Evolutionary conservation across 225 moss, liverwort and hornwort genomes (phyloP).

Genomic region (Physcomitrium patens): DNA sequence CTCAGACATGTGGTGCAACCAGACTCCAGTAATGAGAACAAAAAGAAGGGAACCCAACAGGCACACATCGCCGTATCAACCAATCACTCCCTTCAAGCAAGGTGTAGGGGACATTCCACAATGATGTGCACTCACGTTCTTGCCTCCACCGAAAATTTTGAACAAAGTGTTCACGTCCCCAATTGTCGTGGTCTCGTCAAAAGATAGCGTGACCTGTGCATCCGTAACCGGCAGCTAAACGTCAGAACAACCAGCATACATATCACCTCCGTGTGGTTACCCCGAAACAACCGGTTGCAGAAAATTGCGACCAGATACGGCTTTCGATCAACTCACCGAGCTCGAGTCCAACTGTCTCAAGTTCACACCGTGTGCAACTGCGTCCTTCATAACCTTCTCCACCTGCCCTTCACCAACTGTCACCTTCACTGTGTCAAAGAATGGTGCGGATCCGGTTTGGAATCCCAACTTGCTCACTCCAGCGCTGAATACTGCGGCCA

Average conservation of each 20-base stretch:
- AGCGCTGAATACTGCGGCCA: slow-evolving; percentile 83
- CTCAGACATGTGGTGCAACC: not conserved
- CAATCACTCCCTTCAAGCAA: slow-evolving; percentile 14
- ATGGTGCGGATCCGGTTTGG: slow-evolving; percentile 56
- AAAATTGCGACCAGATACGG: not conserved
- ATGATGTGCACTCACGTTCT: slow-evolving; percentile 67
- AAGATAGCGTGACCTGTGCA: slow-evolving; percentile 77
- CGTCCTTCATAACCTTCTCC: slow-evolving; percentile 47
- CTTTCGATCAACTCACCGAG: slow-evolving; percentile 49
- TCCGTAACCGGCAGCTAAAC: not conserved
- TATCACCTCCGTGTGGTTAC: not conserved
- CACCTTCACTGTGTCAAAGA: slow-evolving; percentile 94
- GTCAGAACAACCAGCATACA: not conserved
- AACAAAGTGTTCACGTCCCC: slow-evolving; percentile 81
- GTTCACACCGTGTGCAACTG: slow-evolving; percentile 67
- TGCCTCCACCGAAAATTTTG: slow-evolving; percentile 75
- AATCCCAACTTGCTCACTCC: slow-evolving; percentile 75
- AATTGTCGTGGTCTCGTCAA: slow-evolving; percentile 84
- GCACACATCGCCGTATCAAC: not conserved
- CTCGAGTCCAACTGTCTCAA: slow-evolving; percentile 69
- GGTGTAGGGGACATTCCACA: not conserved
- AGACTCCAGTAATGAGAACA: not conserved
- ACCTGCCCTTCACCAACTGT: slow-evolving; percentile 68
- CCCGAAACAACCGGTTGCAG: no score
- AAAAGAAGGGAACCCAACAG: not conserved